phyloP scores from a whole-genome alignment of 495 filamentous ascomycete genomes.

The Patellaria atrata region DNA sequence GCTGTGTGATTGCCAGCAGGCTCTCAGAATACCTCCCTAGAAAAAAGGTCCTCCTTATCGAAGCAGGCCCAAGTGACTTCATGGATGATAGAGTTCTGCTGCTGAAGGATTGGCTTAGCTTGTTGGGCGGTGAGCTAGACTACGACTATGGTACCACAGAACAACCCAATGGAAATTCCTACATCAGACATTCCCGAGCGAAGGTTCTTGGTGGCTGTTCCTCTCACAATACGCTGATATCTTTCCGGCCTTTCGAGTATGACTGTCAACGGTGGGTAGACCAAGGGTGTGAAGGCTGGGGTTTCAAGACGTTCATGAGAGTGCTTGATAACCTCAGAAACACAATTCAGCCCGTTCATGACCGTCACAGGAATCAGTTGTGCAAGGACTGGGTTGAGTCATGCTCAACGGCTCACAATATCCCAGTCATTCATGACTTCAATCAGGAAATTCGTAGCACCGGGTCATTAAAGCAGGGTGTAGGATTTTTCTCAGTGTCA shows the following conservation, averaged over 20 bases:
- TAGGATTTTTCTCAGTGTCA: constrained; percentile 71
- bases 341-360: constrained; percentile 65
- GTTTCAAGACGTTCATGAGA: constrained; percentile 61
- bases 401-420: constrained; percentile 55
- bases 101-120: constrained; percentile 62
- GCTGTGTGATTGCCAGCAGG: constrained; percentile 67
- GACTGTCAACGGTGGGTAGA: constrained; percentile 60
- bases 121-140: constrained; percentile 69
- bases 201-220: constrained; percentile 80
- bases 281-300: constrained; percentile 62
- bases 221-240: constrained; percentile 76
- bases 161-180: constrained; percentile 63
- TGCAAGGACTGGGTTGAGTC: constrained; percentile 72
- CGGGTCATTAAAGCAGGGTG: constrained; percentile 53
- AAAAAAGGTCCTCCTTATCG: constrained; percentile 29
- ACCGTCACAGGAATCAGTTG: constrained; percentile 63
- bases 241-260: constrained; percentile 70
- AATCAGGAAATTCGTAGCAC: constrained; percentile 57
- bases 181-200: constrained; percentile 71
- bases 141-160: constrained; percentile 79
- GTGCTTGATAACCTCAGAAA: constrained; percentile 63
- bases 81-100: constrained; percentile 57
- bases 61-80: constrained; percentile 37
- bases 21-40: constrained; percentile 34
- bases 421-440: constrained; percentile 67